Evolutionary conservation across 768 basidiomycete species (phyloP).

Genomic region (Chalciporus pseudorubinellus): DNA sequence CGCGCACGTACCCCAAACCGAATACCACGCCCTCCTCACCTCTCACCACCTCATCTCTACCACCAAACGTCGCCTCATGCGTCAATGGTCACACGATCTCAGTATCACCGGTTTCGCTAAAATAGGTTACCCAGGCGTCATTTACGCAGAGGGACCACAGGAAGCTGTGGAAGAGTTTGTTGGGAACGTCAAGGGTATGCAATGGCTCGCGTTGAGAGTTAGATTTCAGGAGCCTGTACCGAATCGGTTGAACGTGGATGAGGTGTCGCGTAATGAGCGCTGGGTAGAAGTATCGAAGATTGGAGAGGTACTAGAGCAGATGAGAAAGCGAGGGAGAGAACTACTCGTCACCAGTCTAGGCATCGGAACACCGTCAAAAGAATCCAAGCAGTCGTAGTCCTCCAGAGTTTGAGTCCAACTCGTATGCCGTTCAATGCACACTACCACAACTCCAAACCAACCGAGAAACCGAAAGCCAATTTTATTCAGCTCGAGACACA

Average conservation of each 20-base stretch:
- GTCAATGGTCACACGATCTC: conserved; percentile 55
- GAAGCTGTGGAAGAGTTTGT: conserved; percentile 62
- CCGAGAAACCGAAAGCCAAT: conserved; percentile 5
- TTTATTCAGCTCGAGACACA: conserved; percentile 18
- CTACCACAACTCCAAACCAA: background rate
- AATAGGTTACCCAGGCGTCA: conserved; percentile 71
- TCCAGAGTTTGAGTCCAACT: no score
- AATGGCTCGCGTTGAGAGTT: conserved; percentile 70
- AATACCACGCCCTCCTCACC: conserved; percentile 62
- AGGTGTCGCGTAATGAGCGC: background rate
- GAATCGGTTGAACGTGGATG: conserved; percentile 17
- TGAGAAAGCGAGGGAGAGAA: conserved; percentile 57
- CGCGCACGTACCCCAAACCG: background rate
- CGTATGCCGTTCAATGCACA: no score
- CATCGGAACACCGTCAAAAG: conserved; percentile 45
- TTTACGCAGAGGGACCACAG: conserved; percentile 62
- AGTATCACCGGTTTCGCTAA: conserved; percentile 66
- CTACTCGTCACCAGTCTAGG: conserved; percentile 61
- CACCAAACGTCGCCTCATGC: conserved; percentile 56
- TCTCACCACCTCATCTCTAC: conserved; percentile 73
- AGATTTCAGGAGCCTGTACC: conserved; percentile 53
- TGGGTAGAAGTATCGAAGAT: conserved; percentile 73
- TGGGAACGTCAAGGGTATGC: conserved; percentile 66
- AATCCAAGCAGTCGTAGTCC: background rate
- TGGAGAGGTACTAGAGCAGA: conserved; percentile 65